A percentile compares a stretch with the other conserved stretches of the same genome.
Conservation (phyloP, 1,139 yeast genomes). For the Yamadazyma friedrichii region DNA sequence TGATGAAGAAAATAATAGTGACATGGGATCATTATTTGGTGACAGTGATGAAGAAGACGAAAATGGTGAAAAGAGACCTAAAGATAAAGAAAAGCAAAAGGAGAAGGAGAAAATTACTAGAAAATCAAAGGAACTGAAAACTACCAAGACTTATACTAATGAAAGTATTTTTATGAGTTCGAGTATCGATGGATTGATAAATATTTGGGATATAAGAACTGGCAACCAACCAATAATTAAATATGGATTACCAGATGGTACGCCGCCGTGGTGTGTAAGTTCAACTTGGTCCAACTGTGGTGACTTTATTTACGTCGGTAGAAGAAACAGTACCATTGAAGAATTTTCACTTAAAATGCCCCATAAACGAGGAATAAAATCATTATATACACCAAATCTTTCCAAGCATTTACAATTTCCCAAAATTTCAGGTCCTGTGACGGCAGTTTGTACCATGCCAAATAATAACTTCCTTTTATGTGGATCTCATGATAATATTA, state of each 20-base stretch:
- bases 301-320: slow-evolving; percentile 73
- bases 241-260: slow-evolving; percentile 59
- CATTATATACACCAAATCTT: slow-evolving; percentile 43
- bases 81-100: slow-evolving; percentile 16
- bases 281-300: slow-evolving; percentile 91
- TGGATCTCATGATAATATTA: slow-evolving; percentile 86
- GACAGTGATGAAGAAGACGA: slow-evolving; percentile 52
- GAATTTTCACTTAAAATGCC: slow-evolving; percentile 76
- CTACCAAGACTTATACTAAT: slow-evolving; percentile 35
- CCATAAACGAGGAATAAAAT: slow-evolving; percentile 24
- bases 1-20: slow-evolving; percentile 36
- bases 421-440: slow-evolving; percentile 86
- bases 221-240: slow-evolving; percentile 42
- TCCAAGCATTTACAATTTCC: slow-evolving; percentile 72
- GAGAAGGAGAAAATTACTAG: slow-evolving; percentile 4
- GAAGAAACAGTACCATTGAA: slow-evolving; percentile 87
- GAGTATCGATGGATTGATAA: slow-evolving; percentile 78
- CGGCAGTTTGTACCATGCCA: slow-evolving; percentile 78
- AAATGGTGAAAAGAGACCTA: slow-evolving; percentile 21
- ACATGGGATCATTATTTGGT: slow-evolving; percentile 79
- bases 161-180: slow-evolving; percentile 72
- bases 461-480: slow-evolving; percentile 76
- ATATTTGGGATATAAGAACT: slow-evolving; percentile 79
- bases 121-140: slow-evolving; percentile 3
- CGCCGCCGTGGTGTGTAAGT: slow-evolving; percentile 97